phyloP scores from a whole-genome alignment of 257 asterid species.

The Oldenlandia corymbosa region DNA sequence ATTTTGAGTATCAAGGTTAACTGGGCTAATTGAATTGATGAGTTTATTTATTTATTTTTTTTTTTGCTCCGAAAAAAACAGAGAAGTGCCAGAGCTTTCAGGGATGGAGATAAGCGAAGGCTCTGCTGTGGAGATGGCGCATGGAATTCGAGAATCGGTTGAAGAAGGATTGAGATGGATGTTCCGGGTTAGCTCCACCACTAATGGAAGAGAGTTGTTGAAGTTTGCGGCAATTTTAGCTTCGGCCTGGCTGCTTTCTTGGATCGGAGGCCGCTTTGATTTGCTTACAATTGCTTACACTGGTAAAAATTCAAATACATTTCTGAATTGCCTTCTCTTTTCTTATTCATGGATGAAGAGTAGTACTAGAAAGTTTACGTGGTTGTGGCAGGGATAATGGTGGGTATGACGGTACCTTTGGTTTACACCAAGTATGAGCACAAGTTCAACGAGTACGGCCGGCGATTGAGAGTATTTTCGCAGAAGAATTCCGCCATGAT shows the following conservation, averaged over 20 bases:
- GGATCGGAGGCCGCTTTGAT: conserved; percentile 30
- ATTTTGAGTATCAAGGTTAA: too few species aligned
- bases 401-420: conserved; percentile 38
- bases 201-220: conserved; percentile 40
- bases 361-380: background rate
- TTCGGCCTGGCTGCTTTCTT: conserved; percentile 29
- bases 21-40: too few species aligned
- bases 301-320: conserved; percentile 27
- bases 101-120: conserved; percentile 45
- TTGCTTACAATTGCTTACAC: conserved; percentile 41
- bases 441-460: conserved; percentile 29
- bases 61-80: conserved; percentile 13
- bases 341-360: background rate
- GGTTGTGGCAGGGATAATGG: conserved; percentile 35
- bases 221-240: conserved; percentile 35
- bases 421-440: conserved; percentile 41
- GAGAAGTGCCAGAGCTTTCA: conserved; percentile 48
- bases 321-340: background rate
- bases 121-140: conserved; percentile 28
- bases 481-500: conserved; percentile 16
- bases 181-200: conserved; percentile 33
- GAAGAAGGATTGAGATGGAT: conserved; percentile 34
- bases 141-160: conserved; percentile 15
- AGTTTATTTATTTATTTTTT: background rate
- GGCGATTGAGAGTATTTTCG: conserved; percentile 21